Evolutionary conservation across 225 moss, liverwort and hornwort genomes (phyloP).

Genomic region (Lunularia cruciata): DNA sequence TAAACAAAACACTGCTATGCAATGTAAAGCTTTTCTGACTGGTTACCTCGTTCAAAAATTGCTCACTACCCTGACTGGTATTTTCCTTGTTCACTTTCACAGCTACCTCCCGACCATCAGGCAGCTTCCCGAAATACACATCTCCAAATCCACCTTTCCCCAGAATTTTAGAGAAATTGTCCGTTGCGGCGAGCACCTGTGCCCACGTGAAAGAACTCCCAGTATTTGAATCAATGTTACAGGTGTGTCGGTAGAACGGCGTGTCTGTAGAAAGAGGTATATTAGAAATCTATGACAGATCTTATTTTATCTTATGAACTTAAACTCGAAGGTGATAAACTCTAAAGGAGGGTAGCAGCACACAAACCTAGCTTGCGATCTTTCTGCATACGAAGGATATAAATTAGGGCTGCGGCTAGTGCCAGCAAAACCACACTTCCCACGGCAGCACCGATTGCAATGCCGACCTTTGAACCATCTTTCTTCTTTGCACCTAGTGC

Average conservation of each 20-base stretch:
- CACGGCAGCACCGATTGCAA: not conserved
- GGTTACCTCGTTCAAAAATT: conserved; percentile 26
- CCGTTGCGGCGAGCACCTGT: conserved; percentile 6
- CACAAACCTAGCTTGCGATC: no score
- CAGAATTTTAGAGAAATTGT: conserved; percentile 7
- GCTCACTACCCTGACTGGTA: conserved; percentile 10
- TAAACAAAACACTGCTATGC: not conserved
- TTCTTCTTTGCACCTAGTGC: not conserved
- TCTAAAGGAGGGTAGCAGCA: no score
- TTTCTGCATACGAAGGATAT: no score
- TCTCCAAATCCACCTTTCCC: conserved; percentile 30
- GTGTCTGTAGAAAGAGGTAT: no score
- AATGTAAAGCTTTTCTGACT: not conserved
- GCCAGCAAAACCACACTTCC: not conserved
- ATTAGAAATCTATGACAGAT: no score
- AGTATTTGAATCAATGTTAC: no score
- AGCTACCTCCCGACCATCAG: conserved; percentile 25
- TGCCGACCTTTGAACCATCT: not conserved
- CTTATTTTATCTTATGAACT: no score
- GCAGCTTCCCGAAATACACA: conserved; percentile 19
- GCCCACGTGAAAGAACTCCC: conserved; percentile 7
- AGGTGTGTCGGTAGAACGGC: no score
- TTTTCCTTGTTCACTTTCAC: conserved; percentile 29
- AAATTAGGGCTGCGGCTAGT: no score
- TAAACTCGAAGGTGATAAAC: no score